These are phyloP conservation scores for Hypholoma fasciculare DNA, from an alignment of 768 basidiomycete species.

Conservation along the genomic window DNA sequence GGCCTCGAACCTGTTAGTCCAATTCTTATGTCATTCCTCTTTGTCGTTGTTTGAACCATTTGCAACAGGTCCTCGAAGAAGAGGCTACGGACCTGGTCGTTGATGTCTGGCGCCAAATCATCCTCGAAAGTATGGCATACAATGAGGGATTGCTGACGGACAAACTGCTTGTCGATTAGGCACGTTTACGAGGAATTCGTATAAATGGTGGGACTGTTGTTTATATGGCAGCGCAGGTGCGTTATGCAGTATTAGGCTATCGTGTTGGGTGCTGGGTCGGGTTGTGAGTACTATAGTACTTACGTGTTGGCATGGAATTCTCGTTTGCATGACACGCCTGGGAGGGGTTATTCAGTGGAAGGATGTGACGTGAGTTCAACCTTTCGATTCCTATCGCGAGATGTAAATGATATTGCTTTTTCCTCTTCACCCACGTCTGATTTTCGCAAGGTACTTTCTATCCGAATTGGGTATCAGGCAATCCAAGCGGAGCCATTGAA, in stretches of 20 bases:
- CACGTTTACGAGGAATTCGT: constrained; percentile 17
- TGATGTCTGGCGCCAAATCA: constrained; percentile 87
- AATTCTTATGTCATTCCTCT: not conserved
- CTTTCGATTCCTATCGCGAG: constrained; percentile 43
- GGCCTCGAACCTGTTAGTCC: constrained; percentile 85
- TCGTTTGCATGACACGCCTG: constrained; percentile 21
- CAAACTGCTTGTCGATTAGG: constrained; percentile 75
- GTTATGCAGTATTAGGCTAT: constrained; percentile 53
- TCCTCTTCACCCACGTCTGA: constrained; percentile 16
- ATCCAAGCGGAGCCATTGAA: not conserved
- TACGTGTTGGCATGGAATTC: constrained; percentile 22
- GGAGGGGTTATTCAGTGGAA: constrained; percentile 19
- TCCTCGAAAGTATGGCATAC: constrained; percentile 95
- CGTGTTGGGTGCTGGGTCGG: constrained; percentile 37
- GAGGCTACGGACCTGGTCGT: constrained; percentile 81
- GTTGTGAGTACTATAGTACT: constrained; percentile 31
- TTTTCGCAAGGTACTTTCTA: constrained; percentile 5
- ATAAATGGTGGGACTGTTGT: constrained; percentile 25
- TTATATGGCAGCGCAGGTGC: constrained; percentile 53
- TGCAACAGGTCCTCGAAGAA: constrained; percentile 82
- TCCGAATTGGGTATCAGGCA: not conserved
- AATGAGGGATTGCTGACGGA: constrained; percentile 88
- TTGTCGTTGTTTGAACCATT: not conserved
- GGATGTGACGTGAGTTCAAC: constrained; percentile 54
- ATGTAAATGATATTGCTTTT: constrained; percentile 48